These are phyloP conservation scores for Casaregolazyma lundiana DNA, from an alignment of 1,139 yeast species.

Conservation along the genomic window DNA sequence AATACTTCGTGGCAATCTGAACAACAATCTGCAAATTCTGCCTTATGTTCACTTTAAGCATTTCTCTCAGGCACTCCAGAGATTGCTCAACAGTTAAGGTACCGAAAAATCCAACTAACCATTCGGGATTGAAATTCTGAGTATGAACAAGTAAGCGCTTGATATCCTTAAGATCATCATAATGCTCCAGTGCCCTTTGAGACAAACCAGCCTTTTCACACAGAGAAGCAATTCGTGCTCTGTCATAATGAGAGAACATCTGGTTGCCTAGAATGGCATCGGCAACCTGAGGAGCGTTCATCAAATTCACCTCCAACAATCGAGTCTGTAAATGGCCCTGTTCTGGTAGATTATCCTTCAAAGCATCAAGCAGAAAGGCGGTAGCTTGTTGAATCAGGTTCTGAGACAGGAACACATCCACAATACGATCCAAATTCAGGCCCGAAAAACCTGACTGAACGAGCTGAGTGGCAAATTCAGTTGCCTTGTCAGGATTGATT, in stretches of 20 bases:
- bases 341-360: constrained; percentile 89
- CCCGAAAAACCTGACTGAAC: constrained; percentile 58
- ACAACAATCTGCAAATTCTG: constrained; percentile 90
- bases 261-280: constrained; percentile 96
- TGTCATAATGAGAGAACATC: constrained; percentile 94
- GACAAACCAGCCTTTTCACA: constrained; percentile 92
- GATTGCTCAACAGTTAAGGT: constrained; percentile 93
- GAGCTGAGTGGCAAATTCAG: constrained; percentile 90
- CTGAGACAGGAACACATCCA: constrained; percentile 92
- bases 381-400: constrained; percentile 97
- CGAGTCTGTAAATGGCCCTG: constrained; percentile 96
- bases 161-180: constrained; percentile 89
- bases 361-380: constrained; percentile 93
- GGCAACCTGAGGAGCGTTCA: constrained; percentile 98
- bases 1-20: constrained; percentile 94
- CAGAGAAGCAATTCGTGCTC: constrained; percentile 83
- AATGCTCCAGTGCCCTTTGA: constrained; percentile 94
- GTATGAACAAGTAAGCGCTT: constrained; percentile 93
- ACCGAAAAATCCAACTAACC: constrained; percentile 92
- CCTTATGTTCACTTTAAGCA: constrained; percentile 74
- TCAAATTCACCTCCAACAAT: constrained; percentile 83
- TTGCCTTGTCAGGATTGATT: constrained; percentile 95
- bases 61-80: constrained; percentile 78
- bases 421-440: constrained; percentile 77
- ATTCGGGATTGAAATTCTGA: constrained; percentile 78